Base-by-base conservation (phyloP, 106 monocot genomes). In the Hemerocallis citrina region DNA sequence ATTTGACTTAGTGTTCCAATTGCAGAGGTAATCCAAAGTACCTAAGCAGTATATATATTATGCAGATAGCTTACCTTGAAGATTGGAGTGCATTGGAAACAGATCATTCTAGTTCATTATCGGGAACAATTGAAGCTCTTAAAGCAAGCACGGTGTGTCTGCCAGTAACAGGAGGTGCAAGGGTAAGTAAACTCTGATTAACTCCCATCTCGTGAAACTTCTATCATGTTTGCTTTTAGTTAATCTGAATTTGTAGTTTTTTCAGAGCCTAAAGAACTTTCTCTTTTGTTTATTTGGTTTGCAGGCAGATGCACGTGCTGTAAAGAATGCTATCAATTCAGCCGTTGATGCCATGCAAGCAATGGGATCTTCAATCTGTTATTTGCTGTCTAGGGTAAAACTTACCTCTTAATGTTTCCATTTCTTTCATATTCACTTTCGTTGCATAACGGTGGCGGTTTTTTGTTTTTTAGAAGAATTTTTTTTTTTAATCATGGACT, bases 161-260 rank as follows among this genome's bases (percentile, higher is more conserved):
- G 58, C 98, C 98, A 32, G 64, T 98, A 59, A 80, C 76, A 52
- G 79, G 77, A 61, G 79, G 85, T 0, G 79, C 85, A 44, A 88
- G 63, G 80, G 98, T 98, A 84, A 73, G 70, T 31, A 30, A 44
- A 62, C 44, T 5, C 25, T 11, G 25, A 25, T 9, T 12, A 24
- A 24, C 7, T 27, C 50, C 14, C 28, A 50, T 25, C 13, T 50
- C 13, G 7, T 9, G 13, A 15, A 54, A 12, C 52, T 45, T 3
- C 6, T 1, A 17, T 45, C 45, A 17, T 45, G 16, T 45, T 3
- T 45, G 16, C 2, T 25, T 11, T 23, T 15, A 50, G 14, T 16
- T 12, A 41, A 41, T 41, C 46, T 55, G 5, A 55, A 41, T 41
- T 8, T 41, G 40, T 41, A 8, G 12, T 12, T 41, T 41, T 41